These are phyloP conservation scores for Neoscytalidium dimidiatum DNA, from an alignment of 2,329 filamentous ascomycete species.

Conservation along the genomic window DNA sequence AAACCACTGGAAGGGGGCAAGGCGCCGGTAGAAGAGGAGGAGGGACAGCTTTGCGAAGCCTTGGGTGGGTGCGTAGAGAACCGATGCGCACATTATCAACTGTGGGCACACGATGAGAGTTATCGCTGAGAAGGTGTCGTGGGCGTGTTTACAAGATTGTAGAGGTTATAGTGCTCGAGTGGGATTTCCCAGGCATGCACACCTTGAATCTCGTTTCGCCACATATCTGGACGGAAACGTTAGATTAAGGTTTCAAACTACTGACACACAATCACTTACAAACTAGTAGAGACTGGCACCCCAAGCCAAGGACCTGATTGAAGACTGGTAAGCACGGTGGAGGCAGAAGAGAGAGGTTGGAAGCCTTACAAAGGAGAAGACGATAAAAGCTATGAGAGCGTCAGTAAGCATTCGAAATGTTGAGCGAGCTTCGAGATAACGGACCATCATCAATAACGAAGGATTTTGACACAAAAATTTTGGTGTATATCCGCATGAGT, in stretches of 20 bases:
- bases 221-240: not conserved
- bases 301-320: not conserved
- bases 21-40: slow-evolving; percentile 25
- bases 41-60: slow-evolving; percentile 26
- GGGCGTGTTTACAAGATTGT: slow-evolving; percentile 5
- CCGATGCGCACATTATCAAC: slow-evolving; percentile 23
- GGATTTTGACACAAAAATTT: slow-evolving; percentile 25
- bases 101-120: not conserved
- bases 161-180: slow-evolving; percentile 23
- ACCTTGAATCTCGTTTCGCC: slow-evolving; percentile 22
- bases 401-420: not conserved
- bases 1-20: slow-evolving; percentile 25
- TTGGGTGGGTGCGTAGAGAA: slow-evolving; percentile 23
- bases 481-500: slow-evolving; percentile 31
- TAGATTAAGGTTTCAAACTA: too few species aligned
- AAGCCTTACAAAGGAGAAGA: not conserved
- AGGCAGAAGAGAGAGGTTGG: not conserved
- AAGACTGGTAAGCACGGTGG: not conserved
- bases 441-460: slow-evolving; percentile 32
- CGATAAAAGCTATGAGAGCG: not conserved
- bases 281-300: not conserved
- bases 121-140: not conserved
- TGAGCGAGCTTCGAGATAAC: not conserved
- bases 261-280: not conserved
- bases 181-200: slow-evolving; percentile 29